Evolutionary conservation across 2,329 filamentous ascomycete species (phyloP).

Genomic region (Xylariaceae sp.): DNA sequence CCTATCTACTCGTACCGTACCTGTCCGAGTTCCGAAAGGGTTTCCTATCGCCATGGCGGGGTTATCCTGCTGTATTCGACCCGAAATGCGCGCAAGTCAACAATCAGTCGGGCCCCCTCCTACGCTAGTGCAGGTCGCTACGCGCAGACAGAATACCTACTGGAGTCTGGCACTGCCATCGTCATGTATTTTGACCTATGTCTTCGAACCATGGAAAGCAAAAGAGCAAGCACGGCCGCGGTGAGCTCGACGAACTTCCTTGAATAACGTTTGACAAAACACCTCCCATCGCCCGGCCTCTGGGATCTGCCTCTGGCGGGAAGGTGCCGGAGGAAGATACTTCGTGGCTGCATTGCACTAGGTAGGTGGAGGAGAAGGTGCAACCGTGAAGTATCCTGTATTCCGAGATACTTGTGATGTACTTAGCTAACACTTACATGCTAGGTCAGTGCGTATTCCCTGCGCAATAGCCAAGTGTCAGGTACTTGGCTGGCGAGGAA

Average conservation of each 20-base stretch:
- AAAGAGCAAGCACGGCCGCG: not conserved
- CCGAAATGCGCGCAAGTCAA: not conserved
- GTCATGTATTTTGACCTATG: not conserved
- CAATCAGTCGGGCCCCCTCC: not conserved
- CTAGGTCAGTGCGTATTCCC: not conserved
- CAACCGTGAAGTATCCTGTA: too few relatives aligned
- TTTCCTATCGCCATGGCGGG: not conserved
- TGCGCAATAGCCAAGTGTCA: not conserved
- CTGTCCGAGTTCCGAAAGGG: not conserved
- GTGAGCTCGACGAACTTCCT: not conserved
- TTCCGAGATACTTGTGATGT: not conserved
- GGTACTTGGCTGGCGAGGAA: too few relatives aligned
- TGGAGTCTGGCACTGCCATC: too few relatives aligned
- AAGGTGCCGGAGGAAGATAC: not conserved
- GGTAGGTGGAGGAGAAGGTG: not conserved
- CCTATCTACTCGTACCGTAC: too few relatives aligned
- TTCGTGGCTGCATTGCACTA: not conserved
- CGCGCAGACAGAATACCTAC: not conserved
- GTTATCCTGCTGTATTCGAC: not conserved
- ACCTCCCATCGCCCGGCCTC: too few relatives aligned
- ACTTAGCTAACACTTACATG: not conserved
- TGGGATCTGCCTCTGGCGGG: not conserved
- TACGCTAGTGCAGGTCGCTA: not conserved
- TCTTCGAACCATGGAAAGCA: not conserved
- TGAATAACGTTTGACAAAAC: not conserved